A percentile compares a stretch with the other conserved stretches of the same genome.
These are phyloP conservation scores for Phlebiopsis flavidoalba DNA, from an alignment of 768 basidiomycete genomes.

Conservation along the genomic window DNA sequence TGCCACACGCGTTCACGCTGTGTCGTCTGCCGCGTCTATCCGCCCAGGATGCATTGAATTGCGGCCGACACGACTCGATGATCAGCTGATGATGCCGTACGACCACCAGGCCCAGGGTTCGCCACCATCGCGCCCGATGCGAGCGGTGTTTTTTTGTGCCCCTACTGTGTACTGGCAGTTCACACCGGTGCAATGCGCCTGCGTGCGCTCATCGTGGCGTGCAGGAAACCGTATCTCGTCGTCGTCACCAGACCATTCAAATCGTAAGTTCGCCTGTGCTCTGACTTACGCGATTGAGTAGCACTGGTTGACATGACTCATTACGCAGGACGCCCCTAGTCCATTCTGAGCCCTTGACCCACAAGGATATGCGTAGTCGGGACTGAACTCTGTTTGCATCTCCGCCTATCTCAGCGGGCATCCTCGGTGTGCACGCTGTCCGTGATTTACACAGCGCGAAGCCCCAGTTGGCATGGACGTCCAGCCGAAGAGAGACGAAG, in stretches of 20 bases:
- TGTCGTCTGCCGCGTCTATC: no score
- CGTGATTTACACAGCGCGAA: neutral
- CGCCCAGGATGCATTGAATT: no score
- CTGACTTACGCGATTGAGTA: neutral
- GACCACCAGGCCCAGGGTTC: no score
- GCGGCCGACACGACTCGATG: no score
- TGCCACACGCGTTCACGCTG: no score
- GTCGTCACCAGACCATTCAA: neutral
- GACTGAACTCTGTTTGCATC: neutral
- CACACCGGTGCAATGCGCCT: no score
- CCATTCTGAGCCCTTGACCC: neutral
- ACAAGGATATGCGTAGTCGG: neutral
- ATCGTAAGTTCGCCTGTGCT: neutral
- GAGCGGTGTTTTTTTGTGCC: no score
- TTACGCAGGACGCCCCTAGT: neutral
- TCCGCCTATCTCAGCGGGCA: neutral
- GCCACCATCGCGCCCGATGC: no score
- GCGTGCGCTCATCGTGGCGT: neutral
- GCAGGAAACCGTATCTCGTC: neutral
- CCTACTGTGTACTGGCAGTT: no score
- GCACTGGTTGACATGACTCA: neutral
- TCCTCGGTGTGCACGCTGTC: neutral
- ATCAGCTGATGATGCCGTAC: no score
- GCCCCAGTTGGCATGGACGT: no score
- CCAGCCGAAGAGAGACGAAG: no score